Evolutionary conservation across 1,284 basidiomycete genomes (phyloP).

Genomic region (Heterobasidion annosum): DNA sequence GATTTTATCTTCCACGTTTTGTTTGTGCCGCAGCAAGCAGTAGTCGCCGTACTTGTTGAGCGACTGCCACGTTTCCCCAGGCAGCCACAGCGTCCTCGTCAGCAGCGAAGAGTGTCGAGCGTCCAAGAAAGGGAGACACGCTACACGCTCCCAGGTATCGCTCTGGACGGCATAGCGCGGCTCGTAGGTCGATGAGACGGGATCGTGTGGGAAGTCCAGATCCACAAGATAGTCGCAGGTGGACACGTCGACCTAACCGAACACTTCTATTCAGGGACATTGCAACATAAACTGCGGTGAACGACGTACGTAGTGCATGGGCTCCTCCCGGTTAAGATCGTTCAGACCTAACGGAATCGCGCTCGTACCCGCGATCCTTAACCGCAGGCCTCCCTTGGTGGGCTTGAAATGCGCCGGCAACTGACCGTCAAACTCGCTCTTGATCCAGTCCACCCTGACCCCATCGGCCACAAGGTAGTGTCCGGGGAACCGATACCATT

Average conservation of each 20-base stretch:
- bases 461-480: slow-evolving; percentile 85
- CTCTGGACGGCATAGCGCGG: slow-evolving; percentile 68
- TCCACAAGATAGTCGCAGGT: slow-evolving; percentile 86
- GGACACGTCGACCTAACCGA: slow-evolving; percentile 52
- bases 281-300: neutral
- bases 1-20: slow-evolving; percentile 32
- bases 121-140: slow-evolving; percentile 78
- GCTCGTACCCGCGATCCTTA: slow-evolving; percentile 54
- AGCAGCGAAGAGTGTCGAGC: slow-evolving; percentile 61
- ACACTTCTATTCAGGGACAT: slow-evolving; percentile 3
- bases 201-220: slow-evolving; percentile 71
- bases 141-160: slow-evolving; percentile 66
- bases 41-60: slow-evolving; percentile 65
- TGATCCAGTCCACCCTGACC: slow-evolving; percentile 78
- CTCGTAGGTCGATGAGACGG: slow-evolving; percentile 46
- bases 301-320: slow-evolving; percentile 70
- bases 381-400: slow-evolving; percentile 40
- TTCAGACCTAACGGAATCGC: slow-evolving; percentile 67
- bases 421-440: slow-evolving; percentile 85
- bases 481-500: slow-evolving; percentile 94
- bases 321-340: slow-evolving; percentile 79
- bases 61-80: slow-evolving; percentile 55
- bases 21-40: slow-evolving; percentile 53
- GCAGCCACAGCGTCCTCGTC: slow-evolving; percentile 73
- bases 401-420: slow-evolving; percentile 76